A percentile compares a stretch with the other conserved stretches of the same genome.
phyloP scores from a whole-genome alignment of 352 stramenopile species.

The Pythium folliculosum region DNA sequence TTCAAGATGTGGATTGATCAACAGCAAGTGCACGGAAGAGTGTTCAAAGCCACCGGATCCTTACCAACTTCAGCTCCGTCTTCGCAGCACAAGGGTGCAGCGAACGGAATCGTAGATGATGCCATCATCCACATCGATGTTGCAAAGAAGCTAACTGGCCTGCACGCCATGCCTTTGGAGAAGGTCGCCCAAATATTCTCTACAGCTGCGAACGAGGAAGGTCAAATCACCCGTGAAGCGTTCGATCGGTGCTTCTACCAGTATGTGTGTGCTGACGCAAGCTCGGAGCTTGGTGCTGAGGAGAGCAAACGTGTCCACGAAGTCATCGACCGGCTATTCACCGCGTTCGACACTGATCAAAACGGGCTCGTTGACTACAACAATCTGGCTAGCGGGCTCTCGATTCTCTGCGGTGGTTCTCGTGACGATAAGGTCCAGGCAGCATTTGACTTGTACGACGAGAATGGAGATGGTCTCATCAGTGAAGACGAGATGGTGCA shows the following conservation, averaged over 20 bases:
- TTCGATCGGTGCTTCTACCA: constrained; percentile 83
- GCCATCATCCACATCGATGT: constrained; percentile 62
- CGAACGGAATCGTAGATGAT: background rate
- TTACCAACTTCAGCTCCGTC: constrained; percentile 5
- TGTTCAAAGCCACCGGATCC: background rate
- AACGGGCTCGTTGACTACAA: constrained; percentile 77
- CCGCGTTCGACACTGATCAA: constrained; percentile 72
- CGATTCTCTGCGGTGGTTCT: constrained; percentile 61
- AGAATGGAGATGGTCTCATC: constrained; percentile 82
- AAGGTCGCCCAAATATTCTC: constrained; percentile 63
- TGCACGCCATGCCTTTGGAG: constrained; percentile 63
- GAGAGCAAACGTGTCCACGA: constrained; percentile 66
- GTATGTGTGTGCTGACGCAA: constrained; percentile 50
- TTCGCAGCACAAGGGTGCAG: background rate
- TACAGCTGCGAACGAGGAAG: constrained; percentile 43
- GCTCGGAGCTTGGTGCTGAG: constrained; percentile 35
- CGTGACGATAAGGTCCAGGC: constrained; percentile 70
- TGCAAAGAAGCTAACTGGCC: constrained; percentile 68
- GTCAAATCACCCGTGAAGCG: constrained; percentile 59
- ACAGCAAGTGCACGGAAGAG: constrained; percentile 40
- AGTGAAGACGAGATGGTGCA: constrained; percentile 83
- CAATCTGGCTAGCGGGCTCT: constrained; percentile 75
- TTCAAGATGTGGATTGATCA: constrained; percentile 77
- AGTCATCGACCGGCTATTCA: constrained; percentile 77
- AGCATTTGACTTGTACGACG: constrained; percentile 86